These are phyloP conservation scores for Euptelea pleiosperma DNA, from an alignment of 164 flowering plant species.

Conservation along the genomic window DNA sequence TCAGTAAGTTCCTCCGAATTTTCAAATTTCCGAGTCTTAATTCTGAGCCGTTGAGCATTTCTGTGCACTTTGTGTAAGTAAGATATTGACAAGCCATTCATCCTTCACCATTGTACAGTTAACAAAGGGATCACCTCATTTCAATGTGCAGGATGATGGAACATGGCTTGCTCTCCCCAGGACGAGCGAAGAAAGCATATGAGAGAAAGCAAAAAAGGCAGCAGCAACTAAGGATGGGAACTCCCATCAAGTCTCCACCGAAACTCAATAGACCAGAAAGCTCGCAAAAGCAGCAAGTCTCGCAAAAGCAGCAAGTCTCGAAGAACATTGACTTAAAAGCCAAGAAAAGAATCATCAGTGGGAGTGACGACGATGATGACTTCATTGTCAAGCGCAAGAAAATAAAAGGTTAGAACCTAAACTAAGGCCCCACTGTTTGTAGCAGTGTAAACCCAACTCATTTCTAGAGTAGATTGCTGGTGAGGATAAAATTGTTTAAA, in stretches of 20 bases:
- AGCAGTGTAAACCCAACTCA: neutral
- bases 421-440: neutral
- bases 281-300: constrained; percentile 46
- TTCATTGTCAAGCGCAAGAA: constrained; percentile 63
- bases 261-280: constrained; percentile 55
- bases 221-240: constrained; percentile 69
- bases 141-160: constrained; percentile 84
- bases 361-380: constrained; percentile 59
- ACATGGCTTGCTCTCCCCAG: constrained; percentile 89
- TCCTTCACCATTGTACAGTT: too few species aligned
- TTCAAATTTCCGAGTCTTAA: too few species aligned
- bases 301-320: constrained; percentile 35
- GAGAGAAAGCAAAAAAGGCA: constrained; percentile 85
- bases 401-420: constrained; percentile 36
- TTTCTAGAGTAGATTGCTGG: neutral
- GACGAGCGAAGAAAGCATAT: constrained; percentile 69
- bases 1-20: too few species aligned
- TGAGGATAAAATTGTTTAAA: neutral
- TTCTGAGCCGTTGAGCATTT: too few species aligned
- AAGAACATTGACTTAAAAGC: constrained; percentile 62
- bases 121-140: too few species aligned
- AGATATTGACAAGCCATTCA: too few species aligned
- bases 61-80: too few species aligned
- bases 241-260: constrained; percentile 57
- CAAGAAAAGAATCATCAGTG: constrained; percentile 46